Base-by-base conservation (phyloP, 192 early-diverging fungal species). In the Rhizoclosmatium sp. region DNA sequence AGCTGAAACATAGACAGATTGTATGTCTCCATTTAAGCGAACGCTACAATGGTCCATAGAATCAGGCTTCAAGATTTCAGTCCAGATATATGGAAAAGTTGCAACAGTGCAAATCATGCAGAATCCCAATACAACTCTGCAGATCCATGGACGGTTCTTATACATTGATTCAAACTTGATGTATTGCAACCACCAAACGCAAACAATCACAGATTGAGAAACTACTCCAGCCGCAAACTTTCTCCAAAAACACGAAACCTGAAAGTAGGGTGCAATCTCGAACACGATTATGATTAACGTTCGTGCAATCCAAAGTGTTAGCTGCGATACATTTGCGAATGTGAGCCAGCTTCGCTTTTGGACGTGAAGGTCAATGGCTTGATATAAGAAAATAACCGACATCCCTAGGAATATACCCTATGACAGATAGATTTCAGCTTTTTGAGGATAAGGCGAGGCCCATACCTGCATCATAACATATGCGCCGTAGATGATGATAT, bases 111-210 rank as follows among this genome's bases (percentile, higher is more conserved):
- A 70, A 14, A 78, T 31, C 70, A 78, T 49, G 45, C 77, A 78
- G 3, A 71, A 19, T 5, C 9, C 66, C 16, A 78, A 41, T 9
- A 78, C 77, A 12, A 42, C 42, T 14, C 58, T n/a, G 21, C 9
- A 14, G n/a, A 78, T 68, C 31, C 21, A 42, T 39, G 77, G 77
- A 10, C 59, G n/a, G 23, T 69, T 69, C 56, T 62, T 31, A 45
- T 78, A 78, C 77, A 78, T 78, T 21, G 68, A 51, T 45, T 78
- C 54, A 41, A 78, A 78, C 59, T 78, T 78, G 77, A 78, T 78
- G 47, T 42, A 78, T 59, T 78, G 77, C 10, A 78, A 58, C 77
- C 77, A 78, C 77, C 77, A 78, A 0, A 71, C 69, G 49, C 66
- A 69, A 1, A 78, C 41, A 59, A 78, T 62, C 19, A 78, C 69